A percentile compares a stretch with the other conserved stretches of the same genome.
Conservation (phyloP, 208 protist species). For the Trypanosoma congolense region DNA sequence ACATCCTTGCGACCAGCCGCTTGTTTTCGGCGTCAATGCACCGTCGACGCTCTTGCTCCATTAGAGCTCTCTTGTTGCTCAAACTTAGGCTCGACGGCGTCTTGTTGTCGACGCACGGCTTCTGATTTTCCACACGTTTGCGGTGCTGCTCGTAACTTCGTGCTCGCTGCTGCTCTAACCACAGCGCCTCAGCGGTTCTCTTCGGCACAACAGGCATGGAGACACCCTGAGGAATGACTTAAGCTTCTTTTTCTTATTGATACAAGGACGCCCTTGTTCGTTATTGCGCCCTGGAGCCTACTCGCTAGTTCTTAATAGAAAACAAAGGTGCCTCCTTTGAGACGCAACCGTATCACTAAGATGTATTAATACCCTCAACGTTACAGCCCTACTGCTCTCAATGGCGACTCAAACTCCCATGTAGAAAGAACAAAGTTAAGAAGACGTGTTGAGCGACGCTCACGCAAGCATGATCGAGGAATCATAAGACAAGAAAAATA, state of each 20-base stretch:
- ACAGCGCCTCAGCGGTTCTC: conserved; percentile 9
- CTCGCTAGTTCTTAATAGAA: no score
- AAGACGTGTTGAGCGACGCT: no score
- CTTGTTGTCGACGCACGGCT: conserved; percentile 42
- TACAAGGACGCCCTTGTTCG: no score
- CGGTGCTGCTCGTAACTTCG: conserved; percentile 47
- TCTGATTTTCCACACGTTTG: conserved; percentile 38
- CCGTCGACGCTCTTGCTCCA: conserved; percentile 28
- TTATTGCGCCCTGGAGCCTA: no score
- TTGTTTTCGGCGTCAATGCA: conserved; percentile 54
- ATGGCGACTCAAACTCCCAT: no score
- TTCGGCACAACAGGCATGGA: conserved; percentile 16
- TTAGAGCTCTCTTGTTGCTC: conserved; percentile 23
- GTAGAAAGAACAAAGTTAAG: no score
- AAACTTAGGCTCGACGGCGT: conserved; percentile 34
- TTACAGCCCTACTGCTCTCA: no score
- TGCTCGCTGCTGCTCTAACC: conserved; percentile 38
- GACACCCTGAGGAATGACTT: neutral
- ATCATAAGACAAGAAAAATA: no score
- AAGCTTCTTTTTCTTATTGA: neutral
- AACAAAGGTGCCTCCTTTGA: no score
- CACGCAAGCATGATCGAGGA: no score
- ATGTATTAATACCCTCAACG: no score
- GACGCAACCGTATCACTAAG: no score
- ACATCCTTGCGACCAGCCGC: conserved; percentile 51